Evolutionary conservation across 2,329 filamentous ascomycete species (phyloP).

Genomic region (Westerdykella sp.): DNA sequence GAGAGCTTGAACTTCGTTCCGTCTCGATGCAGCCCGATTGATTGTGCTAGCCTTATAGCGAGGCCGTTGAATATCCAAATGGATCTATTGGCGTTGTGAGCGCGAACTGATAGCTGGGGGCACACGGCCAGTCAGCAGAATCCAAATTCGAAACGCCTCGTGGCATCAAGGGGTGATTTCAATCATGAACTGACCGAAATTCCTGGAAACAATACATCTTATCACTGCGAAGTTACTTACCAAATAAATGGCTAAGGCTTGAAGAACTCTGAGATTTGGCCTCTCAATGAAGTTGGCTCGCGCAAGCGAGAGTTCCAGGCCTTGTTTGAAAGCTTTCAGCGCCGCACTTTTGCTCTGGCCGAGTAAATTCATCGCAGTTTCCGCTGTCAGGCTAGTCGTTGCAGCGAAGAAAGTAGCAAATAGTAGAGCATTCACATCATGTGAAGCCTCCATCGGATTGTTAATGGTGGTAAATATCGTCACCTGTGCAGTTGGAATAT

Average conservation of each 20-base stretch:
- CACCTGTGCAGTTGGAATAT: slow-evolving; percentile 60
- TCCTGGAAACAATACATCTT: too few relatives aligned
- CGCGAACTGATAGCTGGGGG: slow-evolving; percentile 49
- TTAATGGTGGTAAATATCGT: slow-evolving; percentile 56
- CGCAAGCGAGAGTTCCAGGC: slow-evolving; percentile 57
- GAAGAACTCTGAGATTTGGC: slow-evolving; percentile 56
- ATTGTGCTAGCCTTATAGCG: slow-evolving; percentile 53
- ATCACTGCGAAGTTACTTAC: too few relatives aligned
- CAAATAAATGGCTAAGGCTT: slow-evolving; percentile 50
- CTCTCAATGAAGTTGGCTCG: slow-evolving; percentile 58
- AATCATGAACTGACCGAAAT: too few relatives aligned
- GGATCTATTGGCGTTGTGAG: slow-evolving; percentile 47
- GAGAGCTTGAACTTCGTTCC: slow-evolving; percentile 49
- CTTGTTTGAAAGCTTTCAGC: slow-evolving; percentile 55
- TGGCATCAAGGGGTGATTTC: too few relatives aligned
- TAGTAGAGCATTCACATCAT: slow-evolving; percentile 46
- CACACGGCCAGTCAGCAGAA: too few relatives aligned
- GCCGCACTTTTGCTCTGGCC: slow-evolving; percentile 48
- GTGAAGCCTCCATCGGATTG: slow-evolving; percentile 53
- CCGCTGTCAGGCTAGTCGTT: slow-evolving; percentile 46
- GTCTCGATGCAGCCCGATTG: slow-evolving; percentile 56
- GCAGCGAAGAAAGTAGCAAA: slow-evolving; percentile 54
- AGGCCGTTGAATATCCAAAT: slow-evolving; percentile 57
- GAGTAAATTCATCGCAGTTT: slow-evolving; percentile 45
- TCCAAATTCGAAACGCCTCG: too few relatives aligned